phyloP scores from a whole-genome alignment of 106 monocot species.

The Dendrobium chrysotoxum region DNA sequence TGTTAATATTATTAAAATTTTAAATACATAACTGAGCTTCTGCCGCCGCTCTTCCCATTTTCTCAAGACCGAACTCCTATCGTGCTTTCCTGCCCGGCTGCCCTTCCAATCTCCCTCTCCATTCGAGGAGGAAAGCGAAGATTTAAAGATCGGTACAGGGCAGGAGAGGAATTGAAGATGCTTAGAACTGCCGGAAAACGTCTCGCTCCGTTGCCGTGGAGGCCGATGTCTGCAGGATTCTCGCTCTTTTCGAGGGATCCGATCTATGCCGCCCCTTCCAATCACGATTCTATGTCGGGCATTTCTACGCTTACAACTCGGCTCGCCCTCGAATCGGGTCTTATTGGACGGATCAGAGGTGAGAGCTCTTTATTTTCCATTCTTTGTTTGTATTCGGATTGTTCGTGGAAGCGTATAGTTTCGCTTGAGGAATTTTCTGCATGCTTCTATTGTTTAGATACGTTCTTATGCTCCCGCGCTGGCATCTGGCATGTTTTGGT shows the following conservation, averaged over 20 bases:
- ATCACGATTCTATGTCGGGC: constrained; percentile 7
- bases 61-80: too few relatives aligned
- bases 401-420: too few relatives aligned
- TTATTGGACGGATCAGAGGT: constrained; percentile 26
- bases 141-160: background rate
- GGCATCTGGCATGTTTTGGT: background rate
- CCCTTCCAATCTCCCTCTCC: too few relatives aligned
- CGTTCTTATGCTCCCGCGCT: too few relatives aligned
- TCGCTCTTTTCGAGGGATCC: constrained; percentile 16
- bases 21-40: too few relatives aligned
- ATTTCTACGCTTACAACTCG: background rate
- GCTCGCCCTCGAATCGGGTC: constrained; percentile 7
- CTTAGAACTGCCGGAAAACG: constrained; percentile 30
- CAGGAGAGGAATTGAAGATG: constrained; percentile 15
- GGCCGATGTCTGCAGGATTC: constrained; percentile 18
- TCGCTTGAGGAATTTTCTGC: too few relatives aligned
- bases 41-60: too few relatives aligned
- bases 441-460: too few relatives aligned
- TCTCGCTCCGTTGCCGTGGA: constrained; percentile 20
- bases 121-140: background rate
- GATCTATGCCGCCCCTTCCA: constrained; percentile 2
- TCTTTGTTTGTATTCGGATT: background rate
- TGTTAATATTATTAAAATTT: too few relatives aligned
- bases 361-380: background rate
- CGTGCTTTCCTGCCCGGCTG: too few relatives aligned